Evolutionary conservation across 176 grass and related monocot species (phyloP).

Genomic region (Tuctoria greenei): DNA sequence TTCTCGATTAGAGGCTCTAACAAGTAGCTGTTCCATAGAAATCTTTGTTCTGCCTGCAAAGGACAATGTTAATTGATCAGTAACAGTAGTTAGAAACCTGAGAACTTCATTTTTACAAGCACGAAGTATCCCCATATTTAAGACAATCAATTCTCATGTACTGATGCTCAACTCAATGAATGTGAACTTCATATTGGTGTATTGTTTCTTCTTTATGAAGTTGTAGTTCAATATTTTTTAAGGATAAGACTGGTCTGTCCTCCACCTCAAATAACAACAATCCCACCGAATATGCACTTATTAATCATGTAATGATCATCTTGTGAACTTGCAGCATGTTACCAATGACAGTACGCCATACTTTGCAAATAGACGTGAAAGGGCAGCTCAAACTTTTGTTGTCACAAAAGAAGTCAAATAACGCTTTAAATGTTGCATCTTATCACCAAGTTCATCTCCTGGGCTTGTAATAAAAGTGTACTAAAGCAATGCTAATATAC

Average conservation of each 20-base stretch:
- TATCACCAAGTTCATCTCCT: not conserved
- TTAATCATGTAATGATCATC: not conserved
- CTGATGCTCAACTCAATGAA: not conserved
- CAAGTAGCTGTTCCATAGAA: conserved; percentile 97
- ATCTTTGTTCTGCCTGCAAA: conserved; percentile 91
- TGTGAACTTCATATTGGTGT: not conserved
- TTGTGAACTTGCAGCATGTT: conserved; percentile 15
- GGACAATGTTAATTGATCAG: conserved; percentile 14
- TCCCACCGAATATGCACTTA: not conserved
- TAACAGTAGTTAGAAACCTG: conserved; percentile 16
- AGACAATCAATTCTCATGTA: conserved; percentile 6
- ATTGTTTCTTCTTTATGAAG: not conserved
- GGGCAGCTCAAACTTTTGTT: not conserved
- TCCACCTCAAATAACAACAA: not conserved
- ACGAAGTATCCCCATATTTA: not conserved
- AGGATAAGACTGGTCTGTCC: not conserved
- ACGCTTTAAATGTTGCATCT: not conserved
- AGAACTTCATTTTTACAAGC: not conserved
- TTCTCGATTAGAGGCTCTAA: conserved; percentile 92
- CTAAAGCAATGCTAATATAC: not conserved
- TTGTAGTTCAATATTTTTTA: not conserved
- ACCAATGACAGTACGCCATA: not conserved
- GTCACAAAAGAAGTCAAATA: not conserved
- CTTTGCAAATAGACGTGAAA: not conserved
- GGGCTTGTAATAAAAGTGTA: not conserved